Evolutionary conservation across 306 rosid genomes (phyloP), one percentile per base, ranked within the genome.

Genomic region (Delonix regia): DNA sequence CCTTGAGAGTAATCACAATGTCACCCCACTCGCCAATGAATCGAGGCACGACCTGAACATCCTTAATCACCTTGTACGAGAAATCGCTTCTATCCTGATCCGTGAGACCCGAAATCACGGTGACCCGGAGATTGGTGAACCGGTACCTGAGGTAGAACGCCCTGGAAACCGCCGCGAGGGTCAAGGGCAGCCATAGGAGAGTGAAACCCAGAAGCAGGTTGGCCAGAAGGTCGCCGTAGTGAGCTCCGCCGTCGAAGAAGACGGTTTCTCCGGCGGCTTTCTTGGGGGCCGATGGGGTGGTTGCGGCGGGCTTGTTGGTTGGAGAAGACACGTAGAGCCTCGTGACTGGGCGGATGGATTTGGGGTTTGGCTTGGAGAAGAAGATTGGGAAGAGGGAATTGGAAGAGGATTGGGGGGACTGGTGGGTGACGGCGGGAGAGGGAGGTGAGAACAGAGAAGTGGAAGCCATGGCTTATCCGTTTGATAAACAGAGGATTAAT

Each of bases 11-110:
- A 22, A 95, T 91, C 75, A 95, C 57, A 62, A 95, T 62, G 33
- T 95, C 99, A 53, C 98, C 99, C 99, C 99, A 95, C 70, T 95
- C 98, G 21, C 99, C 99, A 1, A 92, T 85, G 79, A 95, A 92
- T 1, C 98, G 86, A 0, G 99, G 99, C 52, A 95, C 98, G 13
- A 92, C 97, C 89, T 92, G 96, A 25, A 95, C 98, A 18, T 95
- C 98, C 85, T 88, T 91, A 18, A 95, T 81, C 51, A 87, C 99
- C 24, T 56, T 25, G 76, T 95, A 92, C 2, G 94, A 84, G 84
- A 95, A 95, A 68, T 92, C 99, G 38, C 96, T 92, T 59, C 98
- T 82, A 8, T 95, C 98, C 81, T 89, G 75, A 2, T 97, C 99
- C 10, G 97, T 92, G 57, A 95, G 69, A 2, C 99, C 99, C 9